These are phyloP conservation scores for Dryadomyces quercivorus DNA, from an alignment of 2,329 filamentous ascomycete genomes.

Conservation along the genomic window DNA sequence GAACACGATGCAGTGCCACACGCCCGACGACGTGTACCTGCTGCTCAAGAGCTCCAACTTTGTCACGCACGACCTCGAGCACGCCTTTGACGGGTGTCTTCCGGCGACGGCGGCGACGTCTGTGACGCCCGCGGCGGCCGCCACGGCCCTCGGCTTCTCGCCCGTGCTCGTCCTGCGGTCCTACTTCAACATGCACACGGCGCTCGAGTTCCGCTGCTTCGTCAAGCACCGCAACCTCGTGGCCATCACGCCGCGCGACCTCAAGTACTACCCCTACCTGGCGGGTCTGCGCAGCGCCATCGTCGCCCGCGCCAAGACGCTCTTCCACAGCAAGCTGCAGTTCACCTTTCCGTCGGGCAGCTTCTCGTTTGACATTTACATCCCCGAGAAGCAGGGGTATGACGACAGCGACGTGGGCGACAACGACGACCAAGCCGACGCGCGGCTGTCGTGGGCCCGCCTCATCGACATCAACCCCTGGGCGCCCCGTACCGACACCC, in stretches of 20 bases:
- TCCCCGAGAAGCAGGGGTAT: constrained; percentile 50
- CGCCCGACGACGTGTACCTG: constrained; percentile 84
- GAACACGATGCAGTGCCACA: constrained; percentile 85
- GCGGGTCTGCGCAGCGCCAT: constrained; percentile 50
- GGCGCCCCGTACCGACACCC: constrained; percentile 76
- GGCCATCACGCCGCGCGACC: constrained; percentile 76
- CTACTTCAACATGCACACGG: constrained; percentile 78
- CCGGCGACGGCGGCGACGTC: not conserved
- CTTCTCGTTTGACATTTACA: constrained; percentile 87
- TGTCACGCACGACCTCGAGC: constrained; percentile 83
- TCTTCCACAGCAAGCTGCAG: constrained; percentile 64
- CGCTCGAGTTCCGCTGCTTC: constrained; percentile 91
- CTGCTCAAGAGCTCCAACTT: constrained; percentile 92
- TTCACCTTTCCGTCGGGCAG: constrained; percentile 71
- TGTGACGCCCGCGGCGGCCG: not conserved
- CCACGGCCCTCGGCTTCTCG: constrained; percentile 35
- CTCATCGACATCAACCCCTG: constrained; percentile 94
- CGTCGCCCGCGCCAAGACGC: constrained; percentile 55
- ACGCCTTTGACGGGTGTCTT: constrained; percentile 62
- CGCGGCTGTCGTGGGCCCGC: constrained; percentile 60
- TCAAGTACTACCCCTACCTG: constrained; percentile 83
- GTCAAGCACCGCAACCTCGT: constrained; percentile 73
- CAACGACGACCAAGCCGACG: constrained; percentile 27
- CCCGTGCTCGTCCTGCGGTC: constrained; percentile 80
- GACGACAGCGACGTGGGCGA: constrained; percentile 26